Conservation (phyloP, 2,329 filamentous ascomycete species). For the Neofusicoccum ribis region DNA sequence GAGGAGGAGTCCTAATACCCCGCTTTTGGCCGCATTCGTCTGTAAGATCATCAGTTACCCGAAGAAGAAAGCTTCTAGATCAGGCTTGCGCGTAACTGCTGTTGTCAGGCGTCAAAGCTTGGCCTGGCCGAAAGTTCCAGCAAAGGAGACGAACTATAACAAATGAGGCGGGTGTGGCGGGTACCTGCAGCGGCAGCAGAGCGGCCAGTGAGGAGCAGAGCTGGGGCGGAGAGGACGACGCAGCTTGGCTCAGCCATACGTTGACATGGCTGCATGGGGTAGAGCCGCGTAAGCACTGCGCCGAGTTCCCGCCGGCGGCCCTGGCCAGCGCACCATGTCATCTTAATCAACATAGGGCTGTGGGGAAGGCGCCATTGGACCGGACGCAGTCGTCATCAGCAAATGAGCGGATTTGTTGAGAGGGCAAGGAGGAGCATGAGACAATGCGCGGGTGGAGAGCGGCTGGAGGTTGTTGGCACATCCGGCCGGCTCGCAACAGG, state of each 20-base stretch:
- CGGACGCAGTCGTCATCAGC: constrained; percentile 9
- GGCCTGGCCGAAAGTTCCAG: background rate
- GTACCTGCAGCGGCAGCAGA: background rate
- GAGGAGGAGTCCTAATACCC: background rate
- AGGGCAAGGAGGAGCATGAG: background rate
- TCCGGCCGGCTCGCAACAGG: background rate
- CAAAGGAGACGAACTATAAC: background rate
- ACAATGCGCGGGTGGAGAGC: background rate
- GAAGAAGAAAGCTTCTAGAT: background rate
- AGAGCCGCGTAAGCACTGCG: constrained; percentile 19
- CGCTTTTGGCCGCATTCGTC: background rate
- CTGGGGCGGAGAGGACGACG: background rate
- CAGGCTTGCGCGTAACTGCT: constrained; percentile 7
- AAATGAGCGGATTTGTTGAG: background rate
- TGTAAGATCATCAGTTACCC: background rate
- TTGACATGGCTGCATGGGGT: constrained; percentile 8
- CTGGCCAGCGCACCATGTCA: background rate
- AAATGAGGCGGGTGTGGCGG: background rate
- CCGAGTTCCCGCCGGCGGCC: constrained; percentile 4
- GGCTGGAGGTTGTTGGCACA: background rate
- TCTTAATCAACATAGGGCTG: constrained; percentile 15
- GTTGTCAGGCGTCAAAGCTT: background rate
- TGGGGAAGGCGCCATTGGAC: constrained; percentile 11
- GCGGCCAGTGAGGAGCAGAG: background rate
- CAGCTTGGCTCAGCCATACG: background rate